Evolutionary conservation across 2,329 filamentous ascomycete species (phyloP).

Genomic region (Fusarium coffeatum): DNA sequence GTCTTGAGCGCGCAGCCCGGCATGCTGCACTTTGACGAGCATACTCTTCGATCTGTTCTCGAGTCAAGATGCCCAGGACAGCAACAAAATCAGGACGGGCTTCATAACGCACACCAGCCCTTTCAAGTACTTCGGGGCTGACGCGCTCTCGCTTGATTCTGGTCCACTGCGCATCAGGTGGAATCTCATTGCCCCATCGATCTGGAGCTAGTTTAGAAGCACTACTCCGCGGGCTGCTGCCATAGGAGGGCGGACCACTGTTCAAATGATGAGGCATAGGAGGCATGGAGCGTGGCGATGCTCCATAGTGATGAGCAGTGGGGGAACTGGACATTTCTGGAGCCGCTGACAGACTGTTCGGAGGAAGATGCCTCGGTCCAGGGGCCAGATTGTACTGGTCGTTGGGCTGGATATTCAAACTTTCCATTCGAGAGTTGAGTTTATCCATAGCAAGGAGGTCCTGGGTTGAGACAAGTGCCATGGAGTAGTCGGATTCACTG

Average conservation of each 20-base stretch:
- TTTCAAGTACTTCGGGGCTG: slow-evolving; percentile 67
- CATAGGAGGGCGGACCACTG: slow-evolving; percentile 50
- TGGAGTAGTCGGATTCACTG: slow-evolving; percentile 50
- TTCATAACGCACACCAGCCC: slow-evolving; percentile 69
- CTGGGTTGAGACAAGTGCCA: slow-evolving; percentile 65
- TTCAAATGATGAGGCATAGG: slow-evolving; percentile 47
- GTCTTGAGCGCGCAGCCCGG: slow-evolving; percentile 54
- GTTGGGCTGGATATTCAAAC: slow-evolving; percentile 53
- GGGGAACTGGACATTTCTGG: slow-evolving; percentile 52
- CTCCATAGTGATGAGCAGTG: slow-evolving; percentile 47
- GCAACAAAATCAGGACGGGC: slow-evolving; percentile 71
- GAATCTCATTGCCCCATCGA: slow-evolving; percentile 66
- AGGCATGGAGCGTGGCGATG: slow-evolving; percentile 57
- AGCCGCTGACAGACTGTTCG: slow-evolving; percentile 45
- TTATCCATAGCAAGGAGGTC: slow-evolving; percentile 64
- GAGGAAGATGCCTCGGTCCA: slow-evolving; percentile 50
- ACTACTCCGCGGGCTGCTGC: slow-evolving; percentile 47
- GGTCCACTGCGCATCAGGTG: slow-evolving; percentile 69
- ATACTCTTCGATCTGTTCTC: slow-evolving; percentile 63
- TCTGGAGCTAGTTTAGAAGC: slow-evolving; percentile 64
- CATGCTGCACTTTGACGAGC: slow-evolving; percentile 62
- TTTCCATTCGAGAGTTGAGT: slow-evolving; percentile 56
- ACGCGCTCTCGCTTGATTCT: slow-evolving; percentile 66
- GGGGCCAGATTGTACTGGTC: slow-evolving; percentile 54
- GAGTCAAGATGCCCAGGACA: slow-evolving; percentile 65